Base-by-base conservation (phyloP, 768 basidiomycete species). In the Lactarius vividus region DNA sequence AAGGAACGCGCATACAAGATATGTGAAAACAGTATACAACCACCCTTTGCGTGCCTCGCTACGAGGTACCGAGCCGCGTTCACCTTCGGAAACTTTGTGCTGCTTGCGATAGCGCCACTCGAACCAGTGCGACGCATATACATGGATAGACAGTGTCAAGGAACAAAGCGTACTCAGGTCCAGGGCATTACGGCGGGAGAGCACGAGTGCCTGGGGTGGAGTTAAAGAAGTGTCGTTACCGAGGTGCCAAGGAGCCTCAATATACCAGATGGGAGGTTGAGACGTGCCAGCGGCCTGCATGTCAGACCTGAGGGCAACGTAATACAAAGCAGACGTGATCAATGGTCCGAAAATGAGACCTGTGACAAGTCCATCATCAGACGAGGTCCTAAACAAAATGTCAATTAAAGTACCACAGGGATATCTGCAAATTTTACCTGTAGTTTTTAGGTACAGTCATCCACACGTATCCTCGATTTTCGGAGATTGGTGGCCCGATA, bases 381-480 rank as follows among this genome's bases (percentile, higher is more conserved):
- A 77, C 56, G 88, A 89, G 63, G 91, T 85, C 73, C 94, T 94
- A 69, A 46, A 39, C 20, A 39, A 37, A 56, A 39, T 29, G 64
- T 65, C 61, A 65, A 56, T 29, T 20, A 18, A 67, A 57, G 18
- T 39, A 49, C 31, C 46, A 63, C 13, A 42, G 56, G 33, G 20
- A 6, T 16, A 33, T 7, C 33, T 20, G 44, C 11, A 31, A 54
- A 28, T 35, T 39, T 40, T 49, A 89, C 91, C 92, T 82, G 73
- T 91, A 94, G 72, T 94, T 92, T 75, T 92, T 92, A 0, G 90
- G 88, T 5, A 92, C 91, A 18, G 92, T 89, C 92, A 94, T 94
- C 91, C 91, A 94, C 29, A 94, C 82, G 72, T 86, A 90, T 39
- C 87, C 86, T 63, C 86, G 85, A 71, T 85, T 83, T 28, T 78